Conservation (phyloP, 176 grass and related monocot species). For the Canna indica region DNA sequence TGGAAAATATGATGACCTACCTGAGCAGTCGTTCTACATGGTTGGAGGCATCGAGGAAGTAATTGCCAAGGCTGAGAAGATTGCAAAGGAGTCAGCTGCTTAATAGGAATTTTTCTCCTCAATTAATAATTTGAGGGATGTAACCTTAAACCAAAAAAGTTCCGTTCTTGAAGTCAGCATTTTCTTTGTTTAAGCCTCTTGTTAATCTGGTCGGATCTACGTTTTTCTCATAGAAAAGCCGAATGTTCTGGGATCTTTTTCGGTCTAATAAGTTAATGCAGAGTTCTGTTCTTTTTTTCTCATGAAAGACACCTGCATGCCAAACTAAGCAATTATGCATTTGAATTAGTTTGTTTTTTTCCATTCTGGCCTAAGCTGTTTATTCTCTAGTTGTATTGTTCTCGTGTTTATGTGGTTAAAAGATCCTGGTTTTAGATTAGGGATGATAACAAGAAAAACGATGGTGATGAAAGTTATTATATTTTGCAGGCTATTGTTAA, state of each 20-base stretch:
- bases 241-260: not conserved
- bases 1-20: constrained; percentile 3
- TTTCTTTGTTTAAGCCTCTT: not conserved
- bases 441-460: too few relatives aligned
- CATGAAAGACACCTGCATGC: not conserved
- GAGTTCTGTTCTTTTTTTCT: not conserved
- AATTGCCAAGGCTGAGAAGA: constrained; percentile 1
- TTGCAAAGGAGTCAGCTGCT: not conserved
- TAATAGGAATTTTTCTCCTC: not conserved
- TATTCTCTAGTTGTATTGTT: not conserved
- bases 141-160: not conserved
- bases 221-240: not conserved
- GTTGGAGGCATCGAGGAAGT: constrained; percentile 8
- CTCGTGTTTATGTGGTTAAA: too few relatives aligned
- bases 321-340: not conserved
- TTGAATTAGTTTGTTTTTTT: not conserved
- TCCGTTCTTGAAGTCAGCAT: not conserved
- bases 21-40: constrained; percentile 11
- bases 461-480: too few relatives aligned
- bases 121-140: not conserved
- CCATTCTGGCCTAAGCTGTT: not conserved
- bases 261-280: too few relatives aligned
- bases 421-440: too few relatives aligned
- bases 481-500: too few relatives aligned
- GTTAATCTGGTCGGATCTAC: not conserved